Percentiles rank a stretch among this genome's conserved stretches.
Evolutionary conservation across 148 eudicot species (phyloP).

Genomic region (Rhododendron molle): DNA sequence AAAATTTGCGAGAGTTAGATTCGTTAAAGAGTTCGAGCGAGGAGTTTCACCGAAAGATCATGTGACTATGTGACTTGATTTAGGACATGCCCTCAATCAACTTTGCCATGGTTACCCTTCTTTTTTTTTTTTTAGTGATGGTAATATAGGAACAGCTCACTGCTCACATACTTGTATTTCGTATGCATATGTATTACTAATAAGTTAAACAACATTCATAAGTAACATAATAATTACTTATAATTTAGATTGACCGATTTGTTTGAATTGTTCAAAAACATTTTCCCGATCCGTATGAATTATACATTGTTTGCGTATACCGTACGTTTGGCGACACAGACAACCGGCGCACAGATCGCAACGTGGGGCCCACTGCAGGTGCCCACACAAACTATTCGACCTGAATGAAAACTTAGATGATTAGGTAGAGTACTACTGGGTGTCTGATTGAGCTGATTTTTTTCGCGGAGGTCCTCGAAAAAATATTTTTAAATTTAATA

Average conservation of each 20-base stretch:
- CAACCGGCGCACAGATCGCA: too few relatives aligned
- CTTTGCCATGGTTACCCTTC: background rate
- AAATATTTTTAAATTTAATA: too few relatives aligned
- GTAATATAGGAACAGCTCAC: background rate
- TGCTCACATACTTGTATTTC: too few relatives aligned
- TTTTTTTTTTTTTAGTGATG: background rate
- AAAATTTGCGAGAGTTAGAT: background rate
- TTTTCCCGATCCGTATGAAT: background rate
- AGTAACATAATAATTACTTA: background rate
- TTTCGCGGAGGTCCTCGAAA: too few relatives aligned
- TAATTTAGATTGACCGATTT: background rate
- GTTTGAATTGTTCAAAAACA: background rate
- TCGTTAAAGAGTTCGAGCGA: background rate
- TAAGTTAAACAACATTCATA: background rate
- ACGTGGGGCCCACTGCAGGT: too few relatives aligned
- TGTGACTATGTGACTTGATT: background rate
- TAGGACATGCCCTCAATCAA: background rate
- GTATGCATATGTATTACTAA: background rate
- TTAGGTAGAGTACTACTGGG: too few relatives aligned
- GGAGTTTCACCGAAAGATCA: background rate
- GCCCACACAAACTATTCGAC: too few relatives aligned
- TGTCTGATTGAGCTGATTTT: too few relatives aligned
- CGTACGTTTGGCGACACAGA: too few relatives aligned
- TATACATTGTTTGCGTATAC: background rate
- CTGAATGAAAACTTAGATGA: too few relatives aligned